phyloP scores from a whole-genome alignment of 305 asterid species.

The Solanum hybrid region DNA sequence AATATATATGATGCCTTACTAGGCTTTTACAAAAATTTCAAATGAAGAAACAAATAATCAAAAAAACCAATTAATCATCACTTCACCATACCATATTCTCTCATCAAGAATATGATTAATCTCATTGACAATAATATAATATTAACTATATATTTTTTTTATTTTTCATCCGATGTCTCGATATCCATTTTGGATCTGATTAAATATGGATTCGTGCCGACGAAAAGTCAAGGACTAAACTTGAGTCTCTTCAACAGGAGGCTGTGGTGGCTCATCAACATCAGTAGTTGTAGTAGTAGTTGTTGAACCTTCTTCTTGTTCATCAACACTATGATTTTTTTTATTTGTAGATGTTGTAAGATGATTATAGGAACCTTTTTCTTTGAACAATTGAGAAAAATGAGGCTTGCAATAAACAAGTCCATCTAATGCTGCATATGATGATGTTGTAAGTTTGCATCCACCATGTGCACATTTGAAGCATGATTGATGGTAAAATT shows the following conservation, averaged over 20 bases:
- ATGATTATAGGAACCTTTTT: slow-evolving; percentile 63
- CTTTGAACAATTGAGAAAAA: slow-evolving; percentile 74
- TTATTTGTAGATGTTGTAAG: slow-evolving; percentile 42
- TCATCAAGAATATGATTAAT: not conserved
- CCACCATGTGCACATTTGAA: slow-evolving; percentile 81
- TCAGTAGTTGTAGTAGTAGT: not conserved
- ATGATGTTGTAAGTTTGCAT: slow-evolving; percentile 57
- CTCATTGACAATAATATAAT: not conserved
- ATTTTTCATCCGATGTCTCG: not conserved
- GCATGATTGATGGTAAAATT: slow-evolving; percentile 60
- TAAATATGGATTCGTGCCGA: not conserved
- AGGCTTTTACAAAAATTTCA: not conserved
- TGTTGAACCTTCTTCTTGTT: not conserved
- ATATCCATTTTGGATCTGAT: not conserved
- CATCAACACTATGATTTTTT: slow-evolving; percentile 19
- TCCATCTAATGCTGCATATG: slow-evolving; percentile 78
- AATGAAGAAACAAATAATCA: not conserved
- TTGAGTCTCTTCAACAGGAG: not conserved
- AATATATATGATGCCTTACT: not conserved
- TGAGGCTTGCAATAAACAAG: slow-evolving; percentile 70
- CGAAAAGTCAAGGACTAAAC: not conserved
- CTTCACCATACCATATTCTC: not conserved
- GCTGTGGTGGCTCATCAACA: not conserved
- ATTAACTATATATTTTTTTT: not conserved
- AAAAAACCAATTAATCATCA: not conserved